Base-by-base conservation (phyloP, 2,329 filamentous ascomycete species). In the Nakataea oryzae region DNA sequence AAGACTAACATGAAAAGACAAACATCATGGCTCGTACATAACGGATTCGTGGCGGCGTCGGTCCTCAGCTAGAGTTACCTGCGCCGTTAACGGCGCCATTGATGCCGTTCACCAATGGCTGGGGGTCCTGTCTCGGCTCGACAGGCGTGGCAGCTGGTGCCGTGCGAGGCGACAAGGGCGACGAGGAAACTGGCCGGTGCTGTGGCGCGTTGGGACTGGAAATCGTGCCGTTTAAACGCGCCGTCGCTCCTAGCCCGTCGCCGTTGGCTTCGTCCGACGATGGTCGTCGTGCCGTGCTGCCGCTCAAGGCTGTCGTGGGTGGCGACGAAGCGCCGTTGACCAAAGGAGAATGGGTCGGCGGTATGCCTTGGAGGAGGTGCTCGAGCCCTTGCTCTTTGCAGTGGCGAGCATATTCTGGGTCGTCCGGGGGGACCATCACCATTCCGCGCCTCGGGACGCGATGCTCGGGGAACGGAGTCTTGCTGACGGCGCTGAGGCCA, bases 361-460 rank as follows among this genome's bases (percentile, higher is more conserved):
- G 24, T 17, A 72, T 47, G 74, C 75, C 76, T 32, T 75, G 74
- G 63, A 85, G 62, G 59, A 86, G 75, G 71, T 86, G 78, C 14
- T 75, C 74, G 7, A 86, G 74, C n/a, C 81, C 81, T 70, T 86
- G 83, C 64, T 85, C 80, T 61, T 78, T 72, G 68, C 81, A 85
- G 24, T 86, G 71, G 34, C 76, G 76, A 29, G 73, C 73, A 65
- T 85, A 86, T 32, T 86, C 83, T 3, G 83, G 80, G 60, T 87
- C 84, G 57, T 81, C 76, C 8, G 81, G 78, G 14, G 76, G 74
- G 2, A 86, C 81, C 26, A 79, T 78, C 3, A 79, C 70, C 14
- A 86, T 67, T 6, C 84, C 78, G 41, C 81, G 78, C 50, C 84
- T 79, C 3, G 84, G 83, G 21, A 84, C 80, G 54, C 79, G 78